Conservation (phyloP, 1,139 yeast genomes). For the Pichia sp. region DNA sequence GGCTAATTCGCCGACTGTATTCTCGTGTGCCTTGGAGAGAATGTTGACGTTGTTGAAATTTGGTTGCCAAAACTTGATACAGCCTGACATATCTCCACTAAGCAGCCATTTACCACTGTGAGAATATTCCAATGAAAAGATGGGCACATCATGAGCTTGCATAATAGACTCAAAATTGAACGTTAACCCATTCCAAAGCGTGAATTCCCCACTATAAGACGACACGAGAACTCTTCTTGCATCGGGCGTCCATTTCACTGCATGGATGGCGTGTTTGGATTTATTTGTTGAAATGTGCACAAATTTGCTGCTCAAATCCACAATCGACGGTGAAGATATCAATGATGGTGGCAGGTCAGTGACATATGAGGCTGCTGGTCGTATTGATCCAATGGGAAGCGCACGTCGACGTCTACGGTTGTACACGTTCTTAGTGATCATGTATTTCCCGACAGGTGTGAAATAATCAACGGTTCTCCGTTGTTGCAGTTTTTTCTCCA, state of each 20-base stretch:
- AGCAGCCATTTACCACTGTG: constrained; percentile 93
- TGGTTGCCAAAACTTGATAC: constrained; percentile 94
- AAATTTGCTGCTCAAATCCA: constrained; percentile 72
- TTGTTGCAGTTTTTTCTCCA: constrained; percentile 16
- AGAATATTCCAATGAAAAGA: constrained; percentile 72
- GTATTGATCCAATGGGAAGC: constrained; percentile 52
- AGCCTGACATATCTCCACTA: constrained; percentile 91
- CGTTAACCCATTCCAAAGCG: constrained; percentile 94
- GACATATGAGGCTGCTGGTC: constrained; percentile 76
- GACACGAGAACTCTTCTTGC: constrained; percentile 89
- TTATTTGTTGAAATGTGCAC: constrained; percentile 90
- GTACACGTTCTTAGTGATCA: constrained; percentile 49
- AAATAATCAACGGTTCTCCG: constrained; percentile 89
- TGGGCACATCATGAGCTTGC: constrained; percentile 97
- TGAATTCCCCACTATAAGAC: constrained; percentile 90
- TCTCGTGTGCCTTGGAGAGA: constrained; percentile 65
- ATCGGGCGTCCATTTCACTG: constrained; percentile 95
- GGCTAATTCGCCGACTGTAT: constrained; percentile 80
- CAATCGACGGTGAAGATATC: constrained; percentile 51
- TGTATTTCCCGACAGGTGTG: constrained; percentile 72
- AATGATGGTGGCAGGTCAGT: constrained; percentile 70
- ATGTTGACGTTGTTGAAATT: constrained; percentile 94
- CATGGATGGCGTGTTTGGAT: constrained; percentile 85
- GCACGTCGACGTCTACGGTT: constrained; percentile 36
- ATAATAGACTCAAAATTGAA: constrained; percentile 94